Conservation (phyloP, 371 early-diverging fungal genomes). For the Mortierella sp. region DNA sequence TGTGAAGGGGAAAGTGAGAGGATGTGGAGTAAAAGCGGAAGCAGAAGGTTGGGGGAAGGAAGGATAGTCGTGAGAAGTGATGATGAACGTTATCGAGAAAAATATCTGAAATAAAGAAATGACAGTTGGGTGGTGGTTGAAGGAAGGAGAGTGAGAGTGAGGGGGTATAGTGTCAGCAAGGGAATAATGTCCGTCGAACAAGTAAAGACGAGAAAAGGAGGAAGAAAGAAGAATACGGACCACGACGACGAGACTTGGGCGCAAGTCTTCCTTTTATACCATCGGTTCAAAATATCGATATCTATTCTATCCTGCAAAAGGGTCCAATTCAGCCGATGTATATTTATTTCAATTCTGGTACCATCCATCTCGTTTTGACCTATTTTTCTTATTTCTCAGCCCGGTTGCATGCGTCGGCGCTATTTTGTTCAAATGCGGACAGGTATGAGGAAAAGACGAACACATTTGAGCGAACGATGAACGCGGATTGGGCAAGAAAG, state of each 20-base stretch:
- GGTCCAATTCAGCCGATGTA: no score
- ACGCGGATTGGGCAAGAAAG: conserved; percentile 1
- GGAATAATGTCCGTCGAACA: neutral
- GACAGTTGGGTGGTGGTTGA: neutral
- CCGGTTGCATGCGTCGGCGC: neutral
- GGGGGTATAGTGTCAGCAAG: neutral
- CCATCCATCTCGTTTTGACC: neutral
- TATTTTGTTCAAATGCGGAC: neutral
- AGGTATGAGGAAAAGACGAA: neutral
- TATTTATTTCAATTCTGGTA: neutral
- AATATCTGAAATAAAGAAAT: neutral
- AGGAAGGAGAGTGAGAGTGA: neutral
- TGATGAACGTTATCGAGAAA: neutral
- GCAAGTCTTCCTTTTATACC: neutral
- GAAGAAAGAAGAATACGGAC: neutral
- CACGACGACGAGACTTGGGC: neutral
- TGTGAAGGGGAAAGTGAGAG: neutral
- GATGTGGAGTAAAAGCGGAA: neutral
- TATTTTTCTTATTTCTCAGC: neutral
- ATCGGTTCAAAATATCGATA: no score
- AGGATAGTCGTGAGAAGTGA: neutral
- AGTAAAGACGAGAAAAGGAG: neutral
- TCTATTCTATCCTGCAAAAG: no score
- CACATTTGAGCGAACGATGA: neutral
- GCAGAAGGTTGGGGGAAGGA: neutral